These are phyloP conservation scores for Tolypocladium sp. DNA, from an alignment of 2,329 filamentous ascomycete genomes.

Conservation along the genomic window DNA sequence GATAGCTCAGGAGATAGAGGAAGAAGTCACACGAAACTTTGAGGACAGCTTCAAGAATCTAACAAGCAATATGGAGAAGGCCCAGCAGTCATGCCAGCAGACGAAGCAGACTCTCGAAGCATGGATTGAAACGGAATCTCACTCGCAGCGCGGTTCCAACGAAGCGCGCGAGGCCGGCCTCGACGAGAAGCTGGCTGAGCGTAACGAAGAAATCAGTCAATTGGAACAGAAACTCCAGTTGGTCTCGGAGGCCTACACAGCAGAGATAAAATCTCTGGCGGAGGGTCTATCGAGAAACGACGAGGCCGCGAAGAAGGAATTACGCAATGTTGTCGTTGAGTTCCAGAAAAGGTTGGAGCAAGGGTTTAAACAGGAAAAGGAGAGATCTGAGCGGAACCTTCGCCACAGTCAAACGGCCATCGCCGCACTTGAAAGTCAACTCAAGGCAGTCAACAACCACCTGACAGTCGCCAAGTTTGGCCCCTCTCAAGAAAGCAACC, in stretches of 20 bases:
- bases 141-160: constrained; percentile 1
- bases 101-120: constrained; percentile 7
- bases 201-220: constrained; percentile 10
- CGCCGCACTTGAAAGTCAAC: constrained; percentile 8
- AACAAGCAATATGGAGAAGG: neutral
- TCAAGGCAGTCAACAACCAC: constrained; percentile 11
- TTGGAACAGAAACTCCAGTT: constrained; percentile 11
- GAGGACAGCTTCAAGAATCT: neutral
- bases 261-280: constrained; percentile 10
- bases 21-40: neutral
- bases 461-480: constrained; percentile 1
- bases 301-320: constrained; percentile 6
- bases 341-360: constrained; percentile 12
- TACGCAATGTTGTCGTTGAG: constrained; percentile 9
- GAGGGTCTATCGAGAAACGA: constrained; percentile 3
- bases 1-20: neutral
- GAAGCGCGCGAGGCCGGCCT: constrained; percentile 7
- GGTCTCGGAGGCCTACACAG: constrained; percentile 8
- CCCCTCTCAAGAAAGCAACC: neutral
- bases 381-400: constrained; percentile 8
- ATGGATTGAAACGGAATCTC: constrained; percentile 2
- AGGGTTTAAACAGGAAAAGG: constrained; percentile 12
- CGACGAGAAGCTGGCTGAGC: constrained; percentile 8
- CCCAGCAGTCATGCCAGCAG: constrained; percentile 8
- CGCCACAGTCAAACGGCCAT: constrained; percentile 7